A percentile compares a stretch with the other conserved stretches of the same genome.
Evolutionary conservation across 1,139 yeast genomes (phyloP).

Genomic region (Candida tetrigidarum): DNA sequence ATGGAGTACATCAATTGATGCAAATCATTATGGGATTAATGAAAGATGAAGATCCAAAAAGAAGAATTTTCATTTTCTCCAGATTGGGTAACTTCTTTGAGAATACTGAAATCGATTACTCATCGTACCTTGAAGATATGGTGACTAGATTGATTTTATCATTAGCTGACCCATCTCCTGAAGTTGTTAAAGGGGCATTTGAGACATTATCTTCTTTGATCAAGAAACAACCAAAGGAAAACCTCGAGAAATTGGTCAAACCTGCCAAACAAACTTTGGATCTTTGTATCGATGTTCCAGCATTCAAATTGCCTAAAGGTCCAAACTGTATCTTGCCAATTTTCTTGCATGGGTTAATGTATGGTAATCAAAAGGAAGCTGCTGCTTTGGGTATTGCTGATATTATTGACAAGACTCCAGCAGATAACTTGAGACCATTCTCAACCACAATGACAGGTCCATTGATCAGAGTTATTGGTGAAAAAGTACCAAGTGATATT

Average conservation of each 20-base stretch:
- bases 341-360: conserved; percentile 94
- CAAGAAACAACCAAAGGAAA: conserved; percentile 73
- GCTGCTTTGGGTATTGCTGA: conserved; percentile 93
- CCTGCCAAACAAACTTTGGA: conserved; percentile 79
- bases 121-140: conserved; percentile 76
- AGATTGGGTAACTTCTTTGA: conserved; percentile 77
- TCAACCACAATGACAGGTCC: conserved; percentile 98
- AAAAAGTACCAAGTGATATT: conserved; percentile 86
- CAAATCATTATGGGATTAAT: conserved; percentile 78
- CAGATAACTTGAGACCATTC: conserved; percentile 78
- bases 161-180: conserved; percentile 69
- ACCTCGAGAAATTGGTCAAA: conserved; percentile 73
- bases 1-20: conserved; percentile 84
- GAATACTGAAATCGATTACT: conserved; percentile 67
- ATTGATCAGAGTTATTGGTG: conserved; percentile 96
- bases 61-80: conserved; percentile 68
- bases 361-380: conserved; percentile 85
- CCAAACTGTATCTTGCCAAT: conserved; percentile 89
- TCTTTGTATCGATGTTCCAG: conserved; percentile 69
- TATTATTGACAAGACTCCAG: conserved; percentile 84
- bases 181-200: conserved; percentile 72
- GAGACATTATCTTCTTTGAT: conserved; percentile 68
- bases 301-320: conserved; percentile 81
- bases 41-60: conserved; percentile 72
- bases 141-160: conserved; percentile 71